Evolutionary conservation across 179 eudicot species (phyloP).

Genomic region (Dionaea muscipula): DNA sequence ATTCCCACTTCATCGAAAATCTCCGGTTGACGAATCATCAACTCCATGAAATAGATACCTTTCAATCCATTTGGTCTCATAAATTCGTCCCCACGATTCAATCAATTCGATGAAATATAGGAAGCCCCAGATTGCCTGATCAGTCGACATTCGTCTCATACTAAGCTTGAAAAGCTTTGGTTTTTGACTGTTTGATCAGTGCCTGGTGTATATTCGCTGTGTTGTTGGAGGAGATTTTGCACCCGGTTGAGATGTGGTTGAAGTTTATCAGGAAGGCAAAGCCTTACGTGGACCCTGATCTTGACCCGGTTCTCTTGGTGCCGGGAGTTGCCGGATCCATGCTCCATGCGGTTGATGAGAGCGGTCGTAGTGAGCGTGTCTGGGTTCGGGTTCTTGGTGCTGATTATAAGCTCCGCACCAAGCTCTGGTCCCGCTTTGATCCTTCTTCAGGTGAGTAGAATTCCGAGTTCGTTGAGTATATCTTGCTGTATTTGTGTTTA

Average conservation of each 20-base stretch:
- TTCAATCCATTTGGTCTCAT: too few species aligned
- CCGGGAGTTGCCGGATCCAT: conserved; percentile 95
- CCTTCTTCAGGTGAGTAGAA: conserved; percentile 49
- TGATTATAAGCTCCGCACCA: conserved; percentile 59
- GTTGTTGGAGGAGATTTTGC: conserved; percentile 36
- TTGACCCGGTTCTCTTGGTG: conserved; percentile 80
- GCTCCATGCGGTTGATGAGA: conserved; percentile 52
- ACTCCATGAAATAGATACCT: too few species aligned
- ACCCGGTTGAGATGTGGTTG: conserved; percentile 58
- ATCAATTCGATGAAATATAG: too few species aligned
- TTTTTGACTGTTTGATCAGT: too few species aligned
- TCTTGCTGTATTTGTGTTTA: neutral
- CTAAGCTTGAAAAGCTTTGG: too few species aligned
- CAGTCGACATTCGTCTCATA: too few species aligned
- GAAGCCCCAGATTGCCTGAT: too few species aligned
- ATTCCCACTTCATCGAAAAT: too few species aligned
- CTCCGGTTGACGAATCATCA: too few species aligned
- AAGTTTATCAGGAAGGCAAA: conserved; percentile 35
- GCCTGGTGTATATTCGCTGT: too few species aligned
- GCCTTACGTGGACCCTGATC: conserved; percentile 58
- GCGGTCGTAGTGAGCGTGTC: conserved; percentile 58
- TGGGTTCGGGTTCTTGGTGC: conserved; percentile 79
- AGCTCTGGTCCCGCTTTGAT: conserved; percentile 88
- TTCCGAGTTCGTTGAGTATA: neutral
- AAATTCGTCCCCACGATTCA: too few species aligned